A percentile compares a stretch with the other conserved stretches of the same genome.
Conservation (phyloP, 2,329 filamentous ascomycete species). For the Talaromyces marneffei region DNA sequence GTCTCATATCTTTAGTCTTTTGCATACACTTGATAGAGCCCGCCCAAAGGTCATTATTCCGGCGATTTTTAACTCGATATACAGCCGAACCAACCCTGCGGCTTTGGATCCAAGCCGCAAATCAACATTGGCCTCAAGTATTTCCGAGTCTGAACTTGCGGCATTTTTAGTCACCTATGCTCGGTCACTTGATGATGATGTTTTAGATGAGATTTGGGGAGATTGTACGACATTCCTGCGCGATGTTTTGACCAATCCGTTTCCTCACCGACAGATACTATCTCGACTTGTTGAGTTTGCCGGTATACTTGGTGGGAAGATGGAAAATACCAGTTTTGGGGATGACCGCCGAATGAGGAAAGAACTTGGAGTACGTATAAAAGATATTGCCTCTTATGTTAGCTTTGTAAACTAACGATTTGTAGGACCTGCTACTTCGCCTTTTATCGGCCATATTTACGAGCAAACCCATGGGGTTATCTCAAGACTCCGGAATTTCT, state of each 20-base stretch:
- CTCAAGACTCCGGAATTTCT: constrained; percentile 49
- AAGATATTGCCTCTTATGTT: constrained; percentile 48
- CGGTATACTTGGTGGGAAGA: constrained; percentile 84
- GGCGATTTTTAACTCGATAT: constrained; percentile 91
- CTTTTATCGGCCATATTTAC: constrained; percentile 92
- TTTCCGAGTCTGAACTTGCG: constrained; percentile 78
- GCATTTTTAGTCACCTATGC: constrained; percentile 88
- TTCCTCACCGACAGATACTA: constrained; percentile 87
- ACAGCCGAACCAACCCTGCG: constrained; percentile 81
- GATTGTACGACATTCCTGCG: constrained; percentile 88
- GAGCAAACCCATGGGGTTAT: constrained; percentile 69
- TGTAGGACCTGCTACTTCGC: constrained; percentile 77
- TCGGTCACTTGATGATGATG: constrained; percentile 85
- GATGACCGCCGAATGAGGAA: constrained; percentile 88
- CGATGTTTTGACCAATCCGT: constrained; percentile 86
- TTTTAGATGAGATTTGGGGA: constrained; percentile 96
- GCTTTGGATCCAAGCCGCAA: constrained; percentile 73
- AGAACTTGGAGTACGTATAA: constrained; percentile 70
- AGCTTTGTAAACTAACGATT: constrained; percentile 16
- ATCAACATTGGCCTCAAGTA: constrained; percentile 79
- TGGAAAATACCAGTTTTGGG: constrained; percentile 96
- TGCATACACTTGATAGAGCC: constrained; percentile 87
- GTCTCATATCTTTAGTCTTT: constrained; percentile 69
- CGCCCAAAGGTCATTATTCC: constrained; percentile 87
- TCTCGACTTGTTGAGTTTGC: constrained; percentile 83